phyloP scores from a whole-genome alignment of 805 yeast genomes.

The Kodamaea jinghongensis region DNA sequence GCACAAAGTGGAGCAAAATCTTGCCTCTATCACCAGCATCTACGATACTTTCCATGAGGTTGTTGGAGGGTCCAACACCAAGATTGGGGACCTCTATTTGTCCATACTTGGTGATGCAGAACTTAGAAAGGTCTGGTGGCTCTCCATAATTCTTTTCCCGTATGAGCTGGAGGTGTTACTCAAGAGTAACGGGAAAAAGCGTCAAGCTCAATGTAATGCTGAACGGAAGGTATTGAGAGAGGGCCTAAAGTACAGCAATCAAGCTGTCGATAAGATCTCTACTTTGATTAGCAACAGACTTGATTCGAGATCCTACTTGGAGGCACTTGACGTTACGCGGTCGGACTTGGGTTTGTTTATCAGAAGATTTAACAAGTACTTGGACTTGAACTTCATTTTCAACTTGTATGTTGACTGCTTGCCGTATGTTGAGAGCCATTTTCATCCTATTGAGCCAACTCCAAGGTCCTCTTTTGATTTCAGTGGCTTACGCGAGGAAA shows the following conservation, averaged over 20 bases:
- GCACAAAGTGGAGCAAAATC: constrained; percentile 14
- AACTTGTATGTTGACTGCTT: constrained; percentile 34
- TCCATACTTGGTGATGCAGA: neutral
- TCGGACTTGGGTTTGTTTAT: constrained; percentile 61
- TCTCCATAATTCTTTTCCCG: constrained; percentile 48
- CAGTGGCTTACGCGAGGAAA: neutral
- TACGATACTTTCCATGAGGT: constrained; percentile 17
- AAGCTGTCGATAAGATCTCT: constrained; percentile 51
- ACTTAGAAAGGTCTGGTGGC: constrained; percentile 39
- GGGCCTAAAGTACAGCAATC: constrained; percentile 64
- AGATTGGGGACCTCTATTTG: constrained; percentile 1
- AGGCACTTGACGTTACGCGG: constrained; percentile 31
- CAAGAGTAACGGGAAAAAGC: constrained; percentile 37
- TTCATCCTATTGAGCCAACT: constrained; percentile 8
- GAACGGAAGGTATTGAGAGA: constrained; percentile 57
- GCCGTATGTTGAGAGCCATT: neutral
- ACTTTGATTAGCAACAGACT: constrained; percentile 34
- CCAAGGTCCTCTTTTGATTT: neutral
- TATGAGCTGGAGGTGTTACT: constrained; percentile 40
- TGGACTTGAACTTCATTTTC: constrained; percentile 43
- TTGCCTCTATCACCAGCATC: constrained; percentile 22
- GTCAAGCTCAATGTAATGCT: constrained; percentile 31
- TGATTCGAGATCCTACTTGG: constrained; percentile 18
- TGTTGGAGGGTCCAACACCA: neutral
- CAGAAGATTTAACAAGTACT: constrained; percentile 50